Base-by-base conservation (phyloP, 2,329 filamentous ascomycete species). In the Venturia effusa region DNA sequence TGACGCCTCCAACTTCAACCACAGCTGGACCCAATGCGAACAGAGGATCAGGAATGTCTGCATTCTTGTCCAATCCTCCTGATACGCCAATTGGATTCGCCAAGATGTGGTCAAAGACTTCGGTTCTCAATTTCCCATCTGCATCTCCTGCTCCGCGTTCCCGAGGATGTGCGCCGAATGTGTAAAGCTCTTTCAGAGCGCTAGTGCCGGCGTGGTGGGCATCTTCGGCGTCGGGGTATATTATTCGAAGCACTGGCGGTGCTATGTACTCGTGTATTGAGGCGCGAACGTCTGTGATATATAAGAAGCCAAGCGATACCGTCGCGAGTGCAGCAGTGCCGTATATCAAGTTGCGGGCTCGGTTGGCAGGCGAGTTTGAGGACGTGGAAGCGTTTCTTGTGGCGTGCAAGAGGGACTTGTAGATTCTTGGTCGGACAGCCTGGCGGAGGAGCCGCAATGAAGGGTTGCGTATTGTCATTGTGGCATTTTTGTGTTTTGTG, bases 51-150 rank as follows among this genome's bases (percentile, higher is more conserved):
- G 92, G 89, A 63, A 97, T 87, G 67, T 96, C 90, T 63, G 88
- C 94, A 71, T 96, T 84, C 80, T 99, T 97, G 79, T 97, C 94
- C 54, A 99, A 85, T 11, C 94, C 94, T 5, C 91, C 94, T n/a
- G 91, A 95, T 67, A 95, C 96, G 64, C 89, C 94, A 70, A 99
- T 86, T 1, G 94, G 94, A 76, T 97, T 97, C 70, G 84, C 80
- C 59, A 99, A 77, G 4, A 79, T 81, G 66, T 88, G 84, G 41
- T 89, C 91, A 73, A 96, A 97, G 24, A 97, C 87, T 61, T 85
- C 80, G 10, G 84, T 81, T 59, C 77, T 75, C 60, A 87, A 71
- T 67, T 81, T 80, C 2, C 81, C 80, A 61, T 59, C 54, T 40
- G 43, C 6, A 39, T 64, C 59, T 24, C 45, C 45, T 19, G 22